These are phyloP conservation scores for Magnusiomyces suaveolens DNA, from an alignment of 1,139 yeast genomes.

Conservation along the genomic window DNA sequence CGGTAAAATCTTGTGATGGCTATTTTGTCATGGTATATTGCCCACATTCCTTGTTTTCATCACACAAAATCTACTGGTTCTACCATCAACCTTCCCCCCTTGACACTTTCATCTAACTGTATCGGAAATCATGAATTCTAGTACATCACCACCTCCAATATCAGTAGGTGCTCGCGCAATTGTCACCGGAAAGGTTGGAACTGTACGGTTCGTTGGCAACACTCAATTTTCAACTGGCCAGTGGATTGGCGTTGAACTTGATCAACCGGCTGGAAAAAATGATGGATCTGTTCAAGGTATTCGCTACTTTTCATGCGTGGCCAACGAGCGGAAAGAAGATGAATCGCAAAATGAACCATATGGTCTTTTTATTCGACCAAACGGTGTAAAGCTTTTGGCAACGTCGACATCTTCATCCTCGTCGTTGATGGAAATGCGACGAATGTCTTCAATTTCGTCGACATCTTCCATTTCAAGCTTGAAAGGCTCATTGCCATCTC, in stretches of 20 bases:
- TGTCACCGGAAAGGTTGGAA: slow-evolving; percentile 22
- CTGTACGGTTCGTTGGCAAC: slow-evolving; percentile 35
- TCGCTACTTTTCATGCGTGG: slow-evolving; percentile 45
- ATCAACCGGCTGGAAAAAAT: slow-evolving; percentile 51
- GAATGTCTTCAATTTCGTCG: neutral
- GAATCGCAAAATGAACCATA: slow-evolving; percentile 20
- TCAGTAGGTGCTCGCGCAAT: slow-evolving; percentile 14
- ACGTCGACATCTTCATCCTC: neutral
- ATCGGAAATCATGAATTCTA: neutral
- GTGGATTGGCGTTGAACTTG: slow-evolving; percentile 69
- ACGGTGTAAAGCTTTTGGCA: slow-evolving; percentile 1
- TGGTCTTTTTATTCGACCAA: slow-evolving; percentile 40
- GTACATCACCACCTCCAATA: neutral
- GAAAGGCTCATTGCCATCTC: neutral
- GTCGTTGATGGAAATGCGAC: neutral
- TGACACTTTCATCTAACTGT: neutral
- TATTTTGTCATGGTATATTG: too few relatives aligned
- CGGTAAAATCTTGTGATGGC: too few relatives aligned
- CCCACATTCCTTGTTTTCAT: too few relatives aligned
- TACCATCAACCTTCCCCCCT: neutral
- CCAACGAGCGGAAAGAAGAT: slow-evolving; percentile 12
- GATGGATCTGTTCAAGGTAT: slow-evolving; percentile 58
- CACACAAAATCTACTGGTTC: neutral
- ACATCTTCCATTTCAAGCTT: neutral
- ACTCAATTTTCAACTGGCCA: slow-evolving; percentile 45